phyloP scores from a whole-genome alignment of 2,329 filamentous ascomycete genomes.

The Bipolaris sorokiniana region DNA sequence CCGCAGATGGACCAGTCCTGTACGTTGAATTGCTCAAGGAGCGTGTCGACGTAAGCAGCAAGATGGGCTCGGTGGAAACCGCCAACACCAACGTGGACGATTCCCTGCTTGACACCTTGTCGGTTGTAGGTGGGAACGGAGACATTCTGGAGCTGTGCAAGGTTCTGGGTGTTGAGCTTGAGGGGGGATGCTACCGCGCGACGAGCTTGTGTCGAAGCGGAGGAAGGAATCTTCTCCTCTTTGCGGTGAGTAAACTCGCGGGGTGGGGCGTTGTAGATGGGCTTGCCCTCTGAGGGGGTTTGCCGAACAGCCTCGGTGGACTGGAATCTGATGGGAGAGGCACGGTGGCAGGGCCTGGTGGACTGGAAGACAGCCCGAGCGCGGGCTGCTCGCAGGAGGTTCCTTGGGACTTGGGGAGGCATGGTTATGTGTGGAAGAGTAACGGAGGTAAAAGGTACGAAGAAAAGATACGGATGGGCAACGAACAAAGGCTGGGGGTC shows the following conservation, averaged over 20 bases:
- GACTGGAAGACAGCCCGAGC: constrained; percentile 20
- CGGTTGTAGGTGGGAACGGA: constrained; percentile 34
- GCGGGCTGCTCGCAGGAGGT: constrained; percentile 19
- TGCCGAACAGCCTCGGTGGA: constrained; percentile 17
- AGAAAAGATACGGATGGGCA: constrained; percentile 8
- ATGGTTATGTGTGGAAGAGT: constrained; percentile 3
- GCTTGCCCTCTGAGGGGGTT: constrained; percentile 6
- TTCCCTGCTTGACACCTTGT: constrained; percentile 35
- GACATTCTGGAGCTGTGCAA: constrained; percentile 28
- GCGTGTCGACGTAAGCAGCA: constrained; percentile 36
- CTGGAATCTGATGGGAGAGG: constrained; percentile 16
- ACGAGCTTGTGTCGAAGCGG: constrained; percentile 1
- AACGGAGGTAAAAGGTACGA: background rate
- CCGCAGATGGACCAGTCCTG: constrained; percentile 40
- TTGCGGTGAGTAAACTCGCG: constrained; percentile 7
- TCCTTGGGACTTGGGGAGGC: constrained; percentile 22
- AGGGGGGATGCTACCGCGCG: constrained; percentile 4
- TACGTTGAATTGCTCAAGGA: constrained; percentile 34
- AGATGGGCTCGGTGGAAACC: constrained; percentile 40
- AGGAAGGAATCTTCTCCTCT: constrained; percentile 8
- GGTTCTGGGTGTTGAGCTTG: constrained; percentile 30
- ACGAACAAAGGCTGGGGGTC: constrained; percentile 1
- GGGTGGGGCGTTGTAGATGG: constrained; percentile 15
- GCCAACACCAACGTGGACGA: constrained; percentile 39
- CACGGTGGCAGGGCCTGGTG: constrained; percentile 12